A percentile compares a stretch with the other conserved stretches of the same genome.
Evolutionary conservation across 257 asterid genomes (phyloP).

Genomic region (Leptodermis oblonga): DNA sequence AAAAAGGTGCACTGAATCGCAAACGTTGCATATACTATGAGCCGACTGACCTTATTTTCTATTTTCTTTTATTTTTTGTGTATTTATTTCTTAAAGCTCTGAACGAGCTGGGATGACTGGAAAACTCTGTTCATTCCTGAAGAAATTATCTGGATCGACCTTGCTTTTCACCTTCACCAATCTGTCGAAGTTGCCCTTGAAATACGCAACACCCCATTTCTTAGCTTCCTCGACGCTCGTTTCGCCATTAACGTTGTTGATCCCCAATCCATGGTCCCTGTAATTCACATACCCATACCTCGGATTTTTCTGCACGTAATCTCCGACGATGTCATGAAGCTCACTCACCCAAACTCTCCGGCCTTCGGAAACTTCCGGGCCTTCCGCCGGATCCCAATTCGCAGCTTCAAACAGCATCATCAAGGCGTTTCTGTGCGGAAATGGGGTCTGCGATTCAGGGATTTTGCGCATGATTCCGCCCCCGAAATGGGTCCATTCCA

Average conservation of each 20-base stretch:
- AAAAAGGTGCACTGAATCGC: no score
- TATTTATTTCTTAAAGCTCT: background rate
- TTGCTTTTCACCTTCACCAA: constrained; percentile 12
- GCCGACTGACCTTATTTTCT: no score
- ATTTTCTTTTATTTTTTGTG: no score
- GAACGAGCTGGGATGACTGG: constrained; percentile 7
- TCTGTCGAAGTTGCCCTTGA: constrained; percentile 17
- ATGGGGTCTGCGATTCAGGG: constrained; percentile 7
- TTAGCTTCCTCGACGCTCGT: constrained; percentile 11
- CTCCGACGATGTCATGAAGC: constrained; percentile 5
- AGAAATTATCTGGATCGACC: constrained; percentile 20
- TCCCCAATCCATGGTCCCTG: constrained; percentile 17
- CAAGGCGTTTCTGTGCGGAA: constrained; percentile 3
- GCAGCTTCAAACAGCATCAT: constrained; percentile 5
- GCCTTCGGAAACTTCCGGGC: background rate
- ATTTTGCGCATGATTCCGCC: constrained; percentile 7
- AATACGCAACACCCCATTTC: constrained; percentile 11
- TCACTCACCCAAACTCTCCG: background rate
- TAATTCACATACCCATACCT: constrained; percentile 7
- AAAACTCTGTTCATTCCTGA: constrained; percentile 21
- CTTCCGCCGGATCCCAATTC: constrained; percentile 3
- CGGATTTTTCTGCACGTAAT: constrained; percentile 12
- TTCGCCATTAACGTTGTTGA: constrained; percentile 1
- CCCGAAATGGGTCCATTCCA: constrained; percentile 14
- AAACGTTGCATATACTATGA: background rate